Percentiles rank a stretch among this genome's conserved stretches.
These are phyloP conservation scores for Sporothrix euskadiensis DNA, from an alignment of 2,329 filamentous ascomycete species.

Conservation along the genomic window DNA sequence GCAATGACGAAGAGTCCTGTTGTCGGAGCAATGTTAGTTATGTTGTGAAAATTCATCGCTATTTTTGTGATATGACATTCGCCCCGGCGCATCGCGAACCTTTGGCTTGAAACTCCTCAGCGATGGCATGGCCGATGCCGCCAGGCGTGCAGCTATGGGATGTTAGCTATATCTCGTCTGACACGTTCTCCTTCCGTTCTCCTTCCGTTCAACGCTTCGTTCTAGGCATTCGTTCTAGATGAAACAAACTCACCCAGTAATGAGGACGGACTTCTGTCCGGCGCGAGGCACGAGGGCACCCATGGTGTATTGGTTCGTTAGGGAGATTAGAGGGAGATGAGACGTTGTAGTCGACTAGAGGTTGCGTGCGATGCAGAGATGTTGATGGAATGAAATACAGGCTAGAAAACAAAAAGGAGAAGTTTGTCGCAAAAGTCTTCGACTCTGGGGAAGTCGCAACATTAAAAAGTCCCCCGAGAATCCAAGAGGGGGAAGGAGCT, in stretches of 20 bases:
- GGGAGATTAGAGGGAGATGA: too few relatives aligned
- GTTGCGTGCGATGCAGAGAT: background rate
- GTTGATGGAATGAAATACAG: background rate
- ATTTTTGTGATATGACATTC: background rate
- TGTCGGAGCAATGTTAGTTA: background rate
- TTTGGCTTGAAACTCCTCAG: slow-evolving; percentile 53
- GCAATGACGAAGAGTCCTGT: slow-evolving; percentile 57
- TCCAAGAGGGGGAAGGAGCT: background rate
- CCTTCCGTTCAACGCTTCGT: background rate
- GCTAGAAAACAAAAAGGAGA: background rate
- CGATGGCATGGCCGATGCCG: slow-evolving; percentile 58
- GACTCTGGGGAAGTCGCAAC: background rate
- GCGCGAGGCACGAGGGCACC: slow-evolving; percentile 27
- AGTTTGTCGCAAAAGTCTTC: background rate
- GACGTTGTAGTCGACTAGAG: background rate
- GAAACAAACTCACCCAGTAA: slow-evolving; percentile 48
- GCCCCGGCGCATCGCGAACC: slow-evolving; percentile 41
- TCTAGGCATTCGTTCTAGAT: too few relatives aligned
- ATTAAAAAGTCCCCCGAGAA: background rate
- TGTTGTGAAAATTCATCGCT: background rate
- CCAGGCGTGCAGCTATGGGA: slow-evolving; percentile 55
- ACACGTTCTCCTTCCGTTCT: too few relatives aligned
- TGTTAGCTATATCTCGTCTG: background rate
- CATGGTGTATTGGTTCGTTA: background rate
- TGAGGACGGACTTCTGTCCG: slow-evolving; percentile 49